Evolutionary conservation across 108 stramenopile genomes (phyloP), one percentile per base, ranked within the genome.

Genomic region (Pseudonitzschia multiseries): DNA sequence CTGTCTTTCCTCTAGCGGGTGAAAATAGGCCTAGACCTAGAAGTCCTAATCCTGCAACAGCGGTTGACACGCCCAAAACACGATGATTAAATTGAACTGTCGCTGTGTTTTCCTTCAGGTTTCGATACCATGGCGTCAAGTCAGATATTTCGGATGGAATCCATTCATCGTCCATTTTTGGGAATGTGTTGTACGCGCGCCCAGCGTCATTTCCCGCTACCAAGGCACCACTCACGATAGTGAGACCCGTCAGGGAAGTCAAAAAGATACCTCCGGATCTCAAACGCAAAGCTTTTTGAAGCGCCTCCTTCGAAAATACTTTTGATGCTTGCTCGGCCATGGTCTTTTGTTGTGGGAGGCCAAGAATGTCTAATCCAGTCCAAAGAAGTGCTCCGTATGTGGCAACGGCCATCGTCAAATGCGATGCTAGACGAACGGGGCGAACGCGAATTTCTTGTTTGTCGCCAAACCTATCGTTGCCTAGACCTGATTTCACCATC

Each of bases 401-500:
- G 0, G 93, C 92, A 62, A 99, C 89, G 0, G 98, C 98, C 89
- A 98, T 96, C 20, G 85, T 77, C 67, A 99, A 81, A 80, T 99
- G 99, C 4, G 98, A 73, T 17, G 99, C 94, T 54, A 99, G 84
- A 12, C 99, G 82, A 76, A 98, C 86, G 2, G 99, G 99, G 68
- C 82, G 84, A 15, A 99, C 99, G 28, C 99, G 93, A 71, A 99
- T 97, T 77, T 98, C 96, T 57, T 84, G 77, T 52, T 79, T 71
- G 68, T 97, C 93, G 17, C 76, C 85, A 12, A 88, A 76, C 36
- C 95, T 90, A 77, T 97, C 96, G 61, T 97, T 88, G 32, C 96
- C 96, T 31, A 99, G 78, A 18, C 99, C 99, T 24, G 89, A 91
- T 84, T 96, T 93, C 51, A 99, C 99, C 99, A 99, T 99, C 99